These are phyloP conservation scores for Ophiocordyceps unilateralis DNA, from an alignment of 2,329 filamentous ascomycete species.

Conservation along the genomic window DNA sequence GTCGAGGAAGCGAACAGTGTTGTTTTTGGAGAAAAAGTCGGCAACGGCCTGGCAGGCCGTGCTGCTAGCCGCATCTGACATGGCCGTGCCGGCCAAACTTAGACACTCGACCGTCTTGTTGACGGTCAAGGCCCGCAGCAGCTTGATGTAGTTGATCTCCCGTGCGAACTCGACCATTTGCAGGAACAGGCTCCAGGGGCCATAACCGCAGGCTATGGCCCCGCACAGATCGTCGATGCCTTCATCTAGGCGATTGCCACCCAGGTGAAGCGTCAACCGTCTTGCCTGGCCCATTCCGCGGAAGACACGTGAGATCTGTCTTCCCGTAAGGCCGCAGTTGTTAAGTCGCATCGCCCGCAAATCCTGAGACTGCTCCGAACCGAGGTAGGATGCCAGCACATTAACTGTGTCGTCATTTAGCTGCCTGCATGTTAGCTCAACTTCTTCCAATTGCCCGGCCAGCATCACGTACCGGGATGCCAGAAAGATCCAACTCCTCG, in stretches of 20 bases:
- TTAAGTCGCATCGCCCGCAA: conserved; percentile 30
- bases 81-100: conserved; percentile 36
- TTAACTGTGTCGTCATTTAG: conserved; percentile 31
- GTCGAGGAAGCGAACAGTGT: conserved; percentile 33
- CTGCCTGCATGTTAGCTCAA: conserved; percentile 11
- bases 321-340: conserved; percentile 33
- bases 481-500: conserved; percentile 36
- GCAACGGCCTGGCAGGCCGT: conserved; percentile 30
- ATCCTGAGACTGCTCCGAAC: conserved; percentile 18
- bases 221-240: conserved; percentile 32
- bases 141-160: conserved; percentile 31
- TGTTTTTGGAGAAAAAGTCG: conserved; percentile 32
- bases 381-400: conserved; percentile 28
- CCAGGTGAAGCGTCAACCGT: conserved; percentile 30
- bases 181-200: conserved; percentile 31
- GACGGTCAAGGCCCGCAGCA: conserved; percentile 30
- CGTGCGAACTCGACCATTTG: conserved; percentile 40
- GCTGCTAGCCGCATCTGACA: conserved; percentile 25
- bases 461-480: conserved; percentile 27
- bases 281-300: conserved; percentile 29
- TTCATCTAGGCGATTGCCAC: conserved; percentile 33
- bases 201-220: conserved; percentile 27
- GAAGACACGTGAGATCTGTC: conserved; percentile 31
- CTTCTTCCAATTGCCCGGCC: background rate
- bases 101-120: conserved; percentile 33